A percentile compares a stretch with the other conserved stretches of the same genome.
phyloP scores from a whole-genome alignment of 179 eudicot genomes.

The Beta lomatogona region DNA sequence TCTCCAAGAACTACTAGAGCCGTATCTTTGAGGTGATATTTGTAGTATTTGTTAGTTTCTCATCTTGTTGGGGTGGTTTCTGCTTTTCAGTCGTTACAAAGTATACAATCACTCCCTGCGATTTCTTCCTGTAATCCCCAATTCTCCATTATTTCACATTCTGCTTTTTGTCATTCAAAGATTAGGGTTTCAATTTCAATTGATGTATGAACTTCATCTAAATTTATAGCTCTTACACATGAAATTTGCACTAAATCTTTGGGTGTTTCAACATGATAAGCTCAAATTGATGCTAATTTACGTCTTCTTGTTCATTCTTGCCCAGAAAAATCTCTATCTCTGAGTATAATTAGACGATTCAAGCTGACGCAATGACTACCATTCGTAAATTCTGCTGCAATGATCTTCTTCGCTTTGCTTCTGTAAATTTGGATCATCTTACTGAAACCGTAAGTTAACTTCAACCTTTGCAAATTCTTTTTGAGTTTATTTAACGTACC shows the following conservation, averaged over 20 bases:
- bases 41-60: too few species aligned
- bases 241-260: not conserved
- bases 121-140: not conserved
- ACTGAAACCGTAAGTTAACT: slow-evolving; percentile 76
- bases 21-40: too few species aligned
- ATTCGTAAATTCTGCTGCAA: slow-evolving; percentile 90
- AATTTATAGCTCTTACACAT: not conserved
- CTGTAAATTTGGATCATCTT: slow-evolving; percentile 90
- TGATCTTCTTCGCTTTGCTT: slow-evolving; percentile 85
- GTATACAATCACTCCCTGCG: too few species aligned
- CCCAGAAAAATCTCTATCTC: not conserved
- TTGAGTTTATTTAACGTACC: not conserved
- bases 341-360: not conserved
- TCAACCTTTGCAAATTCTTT: not conserved
- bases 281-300: not conserved
- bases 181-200: not conserved
- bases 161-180: not conserved
- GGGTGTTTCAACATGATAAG: not conserved
- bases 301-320: not conserved
- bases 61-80: too few species aligned
- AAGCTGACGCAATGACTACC: slow-evolving; percentile 39
- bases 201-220: not conserved
- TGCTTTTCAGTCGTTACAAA: too few species aligned
- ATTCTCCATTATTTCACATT: not conserved
- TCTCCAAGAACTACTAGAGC: too few species aligned